Conservation (phyloP, 768 basidiomycete species). For the Pisolithus albus region DNA sequence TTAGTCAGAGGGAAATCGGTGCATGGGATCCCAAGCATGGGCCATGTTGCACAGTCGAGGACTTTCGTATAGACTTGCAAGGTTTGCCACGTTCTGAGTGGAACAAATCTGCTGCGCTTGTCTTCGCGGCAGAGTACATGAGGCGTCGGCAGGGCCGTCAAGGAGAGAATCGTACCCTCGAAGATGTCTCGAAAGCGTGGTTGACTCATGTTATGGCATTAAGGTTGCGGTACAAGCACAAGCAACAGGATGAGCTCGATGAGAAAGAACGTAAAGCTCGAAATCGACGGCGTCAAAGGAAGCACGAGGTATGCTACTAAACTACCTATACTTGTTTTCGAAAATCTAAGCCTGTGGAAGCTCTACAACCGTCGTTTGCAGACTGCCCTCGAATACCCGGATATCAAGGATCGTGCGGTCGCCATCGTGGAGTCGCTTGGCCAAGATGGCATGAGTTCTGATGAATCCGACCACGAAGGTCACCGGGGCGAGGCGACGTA, state of each 20-base stretch:
- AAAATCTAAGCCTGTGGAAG: too few relatives aligned
- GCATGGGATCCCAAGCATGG: too few relatives aligned
- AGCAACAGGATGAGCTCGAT: not conserved
- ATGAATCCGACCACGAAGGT: constrained; percentile 1
- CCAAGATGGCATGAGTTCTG: constrained; percentile 2
- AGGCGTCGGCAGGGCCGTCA: too few relatives aligned
- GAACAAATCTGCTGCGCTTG: too few relatives aligned
- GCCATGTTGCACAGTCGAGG: too few relatives aligned
- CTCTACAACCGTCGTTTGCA: not conserved
- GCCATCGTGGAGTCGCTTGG: not conserved
- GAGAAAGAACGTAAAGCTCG: not conserved
- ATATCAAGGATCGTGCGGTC: not conserved
- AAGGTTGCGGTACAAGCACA: not conserved
- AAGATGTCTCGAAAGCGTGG: not conserved
- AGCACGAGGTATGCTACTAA: not conserved
- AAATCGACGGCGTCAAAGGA: not conserved
- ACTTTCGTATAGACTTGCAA: too few relatives aligned
- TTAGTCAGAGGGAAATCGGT: too few relatives aligned
- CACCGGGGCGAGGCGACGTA: not conserved
- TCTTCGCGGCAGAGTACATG: too few relatives aligned
- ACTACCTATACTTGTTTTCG: not conserved
- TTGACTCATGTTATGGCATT: not conserved
- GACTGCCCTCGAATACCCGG: not conserved
- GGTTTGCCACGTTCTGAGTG: too few relatives aligned
- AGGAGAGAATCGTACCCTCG: too few relatives aligned